These are phyloP conservation scores for Trypanosoma scelopori DNA, from an alignment of 208 protist species.

Conservation along the genomic window DNA sequence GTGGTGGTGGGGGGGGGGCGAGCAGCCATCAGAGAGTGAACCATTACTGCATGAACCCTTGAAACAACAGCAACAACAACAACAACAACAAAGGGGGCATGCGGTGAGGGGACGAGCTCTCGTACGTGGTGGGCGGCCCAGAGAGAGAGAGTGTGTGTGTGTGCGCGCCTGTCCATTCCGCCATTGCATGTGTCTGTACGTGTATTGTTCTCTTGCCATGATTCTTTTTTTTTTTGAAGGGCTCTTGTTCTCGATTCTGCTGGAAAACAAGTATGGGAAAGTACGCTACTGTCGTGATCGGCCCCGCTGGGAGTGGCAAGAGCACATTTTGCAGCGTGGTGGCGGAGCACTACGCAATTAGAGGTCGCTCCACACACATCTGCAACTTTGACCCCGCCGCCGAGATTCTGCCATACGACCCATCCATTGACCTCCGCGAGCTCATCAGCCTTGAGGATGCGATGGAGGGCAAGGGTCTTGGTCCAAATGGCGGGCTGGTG, in stretches of 20 bases:
- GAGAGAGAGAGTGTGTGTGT: too few relatives aligned
- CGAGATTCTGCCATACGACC: slow-evolving; percentile 89
- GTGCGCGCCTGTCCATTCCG: too few relatives aligned
- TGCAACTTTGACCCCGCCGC: slow-evolving; percentile 99
- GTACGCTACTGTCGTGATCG: slow-evolving; percentile 89
- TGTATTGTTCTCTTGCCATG: too few relatives aligned
- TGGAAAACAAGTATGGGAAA: slow-evolving; percentile 72
- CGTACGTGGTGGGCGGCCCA: too few relatives aligned
- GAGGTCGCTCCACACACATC: slow-evolving; percentile 90
- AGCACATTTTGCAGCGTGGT: slow-evolving; percentile 87
- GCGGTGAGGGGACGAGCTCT: too few relatives aligned
- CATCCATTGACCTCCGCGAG: slow-evolving; percentile 93
- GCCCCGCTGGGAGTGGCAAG: slow-evolving; percentile 92
- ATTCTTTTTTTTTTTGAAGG: too few relatives aligned
- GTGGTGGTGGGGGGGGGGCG: too few relatives aligned
- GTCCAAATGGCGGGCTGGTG: slow-evolving; percentile 99
- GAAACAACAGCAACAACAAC: too few relatives aligned
- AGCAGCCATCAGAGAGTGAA: too few relatives aligned
- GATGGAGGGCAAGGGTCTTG: slow-evolving; percentile 92
- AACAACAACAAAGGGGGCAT: too few relatives aligned
- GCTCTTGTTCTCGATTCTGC: slow-evolving; percentile 1
- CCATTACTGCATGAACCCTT: too few relatives aligned
- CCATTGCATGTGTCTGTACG: too few relatives aligned
- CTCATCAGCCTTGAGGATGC: slow-evolving; percentile 94
- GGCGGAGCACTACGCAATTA: slow-evolving; percentile 81